A percentile compares a stretch with the other conserved stretches of the same genome.
phyloP scores from a whole-genome alignment of 805 yeast genomes.

The Hanseniaspora jakobsenii region DNA sequence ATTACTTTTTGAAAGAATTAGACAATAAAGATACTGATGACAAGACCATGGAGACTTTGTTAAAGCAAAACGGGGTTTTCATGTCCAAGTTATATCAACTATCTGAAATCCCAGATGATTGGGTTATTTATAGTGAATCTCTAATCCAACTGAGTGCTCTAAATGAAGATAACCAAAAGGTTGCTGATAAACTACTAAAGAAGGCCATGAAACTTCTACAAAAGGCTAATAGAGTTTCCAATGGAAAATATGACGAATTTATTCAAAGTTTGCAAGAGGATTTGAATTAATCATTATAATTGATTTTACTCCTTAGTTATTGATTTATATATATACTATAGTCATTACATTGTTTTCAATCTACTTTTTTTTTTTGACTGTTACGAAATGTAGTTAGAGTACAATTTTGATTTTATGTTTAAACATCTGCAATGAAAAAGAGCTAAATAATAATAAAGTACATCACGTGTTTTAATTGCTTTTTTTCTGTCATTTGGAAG shows the following conservation, averaged over 20 bases:
- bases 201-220: slow-evolving; percentile 57
- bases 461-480: no score
- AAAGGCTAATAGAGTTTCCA: slow-evolving; percentile 68
- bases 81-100: slow-evolving; percentile 14
- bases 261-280: slow-evolving; percentile 32
- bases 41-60: slow-evolving; percentile 5
- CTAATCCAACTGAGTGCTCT: slow-evolving; percentile 68
- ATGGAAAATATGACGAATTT: slow-evolving; percentile 58
- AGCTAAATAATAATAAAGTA: no score
- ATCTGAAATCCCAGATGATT: slow-evolving; percentile 42
- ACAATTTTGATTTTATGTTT: no score
- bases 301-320: no score
- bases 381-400: no score
- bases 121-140: slow-evolving; percentile 82
- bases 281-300: no score
- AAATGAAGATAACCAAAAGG: slow-evolving; percentile 48
- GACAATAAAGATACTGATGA: slow-evolving; percentile 11
- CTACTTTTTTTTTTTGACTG: no score
- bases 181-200: slow-evolving; percentile 54
- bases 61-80: slow-evolving; percentile 12
- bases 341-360: no score
- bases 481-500: no score
- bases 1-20: slow-evolving; percentile 11
- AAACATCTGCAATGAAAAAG: no score
- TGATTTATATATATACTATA: no score